Percentiles rank a stretch among this genome's conserved stretches.
Evolutionary conservation across 495 filamentous ascomycete genomes (phyloP).

Genomic region (Neurospora sp.): DNA sequence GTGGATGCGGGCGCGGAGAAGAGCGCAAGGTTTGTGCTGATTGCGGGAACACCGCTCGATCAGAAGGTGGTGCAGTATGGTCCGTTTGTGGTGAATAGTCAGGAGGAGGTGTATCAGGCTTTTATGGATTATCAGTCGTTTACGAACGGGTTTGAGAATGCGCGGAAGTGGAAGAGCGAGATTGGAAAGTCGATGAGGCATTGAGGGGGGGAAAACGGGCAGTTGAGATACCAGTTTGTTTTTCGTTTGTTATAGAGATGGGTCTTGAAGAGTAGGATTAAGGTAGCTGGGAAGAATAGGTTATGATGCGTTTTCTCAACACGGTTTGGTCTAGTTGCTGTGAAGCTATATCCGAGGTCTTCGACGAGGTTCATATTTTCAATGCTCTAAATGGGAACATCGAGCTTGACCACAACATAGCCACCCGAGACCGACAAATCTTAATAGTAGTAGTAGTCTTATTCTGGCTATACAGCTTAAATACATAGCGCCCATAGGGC

Average conservation of each 20-base stretch:
- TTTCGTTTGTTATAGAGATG: background rate
- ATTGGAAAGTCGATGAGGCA: constrained; percentile 66
- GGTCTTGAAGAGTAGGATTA: background rate
- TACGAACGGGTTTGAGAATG: constrained; percentile 84
- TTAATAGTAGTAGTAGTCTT: background rate
- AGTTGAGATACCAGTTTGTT: background rate
- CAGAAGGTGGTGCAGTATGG: constrained; percentile 95
- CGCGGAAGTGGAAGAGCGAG: constrained; percentile 75
- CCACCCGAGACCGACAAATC: background rate
- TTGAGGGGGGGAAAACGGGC: background rate
- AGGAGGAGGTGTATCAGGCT: constrained; percentile 84
- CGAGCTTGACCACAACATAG: background rate
- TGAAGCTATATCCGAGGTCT: background rate
- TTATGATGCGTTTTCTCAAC: background rate
- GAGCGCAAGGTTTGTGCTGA: constrained; percentile 57
- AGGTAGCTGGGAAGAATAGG: background rate
- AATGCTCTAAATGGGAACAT: background rate
- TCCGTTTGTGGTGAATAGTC: constrained; percentile 76
- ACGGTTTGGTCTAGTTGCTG: background rate
- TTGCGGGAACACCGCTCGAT: constrained; percentile 79
- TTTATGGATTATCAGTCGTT: constrained; percentile 78
- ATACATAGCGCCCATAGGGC: too few relatives aligned
- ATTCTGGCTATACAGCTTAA: too few relatives aligned
- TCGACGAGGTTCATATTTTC: background rate
- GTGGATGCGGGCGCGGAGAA: constrained; percentile 60